These are phyloP conservation scores for Xerocomellus intermedius DNA, from an alignment of 768 basidiomycete genomes.

Conservation along the genomic window DNA sequence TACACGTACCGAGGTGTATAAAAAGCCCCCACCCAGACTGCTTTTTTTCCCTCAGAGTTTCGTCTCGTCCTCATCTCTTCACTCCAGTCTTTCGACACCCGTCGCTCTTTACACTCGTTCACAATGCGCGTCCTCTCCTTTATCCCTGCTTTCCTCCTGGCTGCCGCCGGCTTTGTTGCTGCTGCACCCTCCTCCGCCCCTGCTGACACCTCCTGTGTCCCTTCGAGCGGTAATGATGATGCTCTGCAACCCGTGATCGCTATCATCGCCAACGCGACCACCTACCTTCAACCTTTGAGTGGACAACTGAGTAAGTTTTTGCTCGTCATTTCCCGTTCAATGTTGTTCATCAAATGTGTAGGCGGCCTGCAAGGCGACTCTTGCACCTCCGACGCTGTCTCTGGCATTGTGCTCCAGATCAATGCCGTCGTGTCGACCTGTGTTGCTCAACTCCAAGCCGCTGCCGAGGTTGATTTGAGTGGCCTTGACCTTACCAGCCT, in stretches of 20 bases:
- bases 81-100: constrained; percentile 11
- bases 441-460: constrained; percentile 8
- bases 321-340: neutral
- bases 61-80: neutral
- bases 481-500: constrained; percentile 10
- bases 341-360: neutral
- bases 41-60: constrained; percentile 1
- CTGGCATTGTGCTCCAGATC: constrained; percentile 10
- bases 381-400: constrained; percentile 10
- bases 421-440: constrained; percentile 7
- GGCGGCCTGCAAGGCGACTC: neutral
- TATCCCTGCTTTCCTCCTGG: constrained; percentile 11
- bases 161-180: constrained; percentile 5
- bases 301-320: constrained; percentile 4
- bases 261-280: constrained; percentile 14
- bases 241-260: constrained; percentile 10
- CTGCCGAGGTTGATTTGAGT: constrained; percentile 1
- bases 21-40: constrained; percentile 3
- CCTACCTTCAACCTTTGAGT: constrained; percentile 1
- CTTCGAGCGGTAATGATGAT: constrained; percentile 1
- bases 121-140: constrained; percentile 18
- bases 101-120: constrained; percentile 10
- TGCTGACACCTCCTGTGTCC: constrained; percentile 3
- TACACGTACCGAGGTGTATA: constrained; percentile 9
- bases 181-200: constrained; percentile 4